Evolutionary conservation across 257 asterid species (phyloP), one percentile per base, ranked within the genome.

Genomic region (Lycium barbarum): DNA sequence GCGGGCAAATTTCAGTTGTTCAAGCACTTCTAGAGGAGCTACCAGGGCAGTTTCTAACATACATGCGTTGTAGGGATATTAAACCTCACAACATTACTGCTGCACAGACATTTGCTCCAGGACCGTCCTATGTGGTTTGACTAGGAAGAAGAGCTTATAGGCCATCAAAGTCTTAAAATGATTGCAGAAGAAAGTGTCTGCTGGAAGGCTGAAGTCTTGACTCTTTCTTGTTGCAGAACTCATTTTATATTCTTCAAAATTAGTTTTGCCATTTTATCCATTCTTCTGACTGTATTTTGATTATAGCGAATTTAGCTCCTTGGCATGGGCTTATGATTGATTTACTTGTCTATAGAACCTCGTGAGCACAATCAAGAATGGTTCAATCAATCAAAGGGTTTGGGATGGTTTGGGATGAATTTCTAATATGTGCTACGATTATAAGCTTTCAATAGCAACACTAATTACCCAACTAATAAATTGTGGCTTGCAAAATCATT

Each of bases 11-110:
- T 35, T 91, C 95, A 26, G 94, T 91, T 66, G 96, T 94, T 47
- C 94, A 93, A 74, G 87, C 96, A 38, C 92, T 94, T 33, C 85
- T 95, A 18, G 98, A 92, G 87, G 97, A 95, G 88, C 80, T 95
- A 86, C 98, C 98, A 0, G 87, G 92, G n/a, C 97, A 95, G 84
- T 95, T 93, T 81, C 83, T 95, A 54, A 83, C 84, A 5, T 93
- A 92, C 88, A 89, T 93, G 90, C 97, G 97, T n/a, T 73, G 92
- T 81, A 88, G 97, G 85, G 92, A 95, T 68, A 86, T 92, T 59
- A 90, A 89, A 82, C 98, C 98, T 55, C 92, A n/a, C 20, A 61
- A 61, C 68, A 22, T 76, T 33, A 2, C 81, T 65, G 17, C 49
- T 33, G 70, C 55, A 43, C 86, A 68, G 17, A 81, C 85, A 79